Percentiles rank a stretch among this genome's conserved stretches.
phyloP scores from a whole-genome alignment of 2,329 filamentous ascomycete genomes.

The Aspergillus proliferans region DNA sequence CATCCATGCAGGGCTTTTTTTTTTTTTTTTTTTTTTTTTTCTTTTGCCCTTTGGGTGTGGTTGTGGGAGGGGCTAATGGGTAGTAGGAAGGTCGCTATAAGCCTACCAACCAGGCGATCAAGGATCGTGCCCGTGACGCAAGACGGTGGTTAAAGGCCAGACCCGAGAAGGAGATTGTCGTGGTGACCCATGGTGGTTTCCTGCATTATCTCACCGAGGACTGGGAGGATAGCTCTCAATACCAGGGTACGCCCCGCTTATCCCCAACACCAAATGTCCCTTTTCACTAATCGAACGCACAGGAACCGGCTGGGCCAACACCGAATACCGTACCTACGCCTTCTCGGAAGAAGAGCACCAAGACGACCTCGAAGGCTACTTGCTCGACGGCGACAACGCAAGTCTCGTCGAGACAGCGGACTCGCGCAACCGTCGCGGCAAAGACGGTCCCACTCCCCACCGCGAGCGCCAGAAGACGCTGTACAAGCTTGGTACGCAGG shows the following conservation, averaged over 20 bases:
- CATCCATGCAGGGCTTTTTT: too few relatives aligned
- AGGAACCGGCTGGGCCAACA: slow-evolving; percentile 71
- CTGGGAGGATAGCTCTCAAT: slow-evolving; percentile 56
- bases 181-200: slow-evolving; percentile 78
- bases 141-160: slow-evolving; percentile 51
- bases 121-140: slow-evolving; percentile 55
- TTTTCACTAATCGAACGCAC: background rate
- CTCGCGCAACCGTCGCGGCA: slow-evolving; percentile 37
- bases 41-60: too few relatives aligned
- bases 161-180: slow-evolving; percentile 61
- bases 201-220: slow-evolving; percentile 81
- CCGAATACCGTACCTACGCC: slow-evolving; percentile 63
- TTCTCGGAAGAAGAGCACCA: slow-evolving; percentile 52
- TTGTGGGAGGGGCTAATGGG: background rate
- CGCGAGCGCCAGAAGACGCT: slow-evolving; percentile 34
- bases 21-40: too few relatives aligned
- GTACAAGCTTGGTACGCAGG: slow-evolving; percentile 34
- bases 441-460: slow-evolving; percentile 24
- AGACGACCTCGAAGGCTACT: slow-evolving; percentile 38
- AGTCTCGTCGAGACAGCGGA: slow-evolving; percentile 37
- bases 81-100: slow-evolving; percentile 39
- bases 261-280: background rate
- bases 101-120: slow-evolving; percentile 47
- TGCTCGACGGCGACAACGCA: slow-evolving; percentile 35
- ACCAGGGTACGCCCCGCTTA: slow-evolving; percentile 32